A percentile compares a stretch with the other conserved stretches of the same genome.
These are phyloP conservation scores for Chamaecyparis obtusa DNA, from an alignment of 75 land plant genomes.

Conservation along the genomic window DNA sequence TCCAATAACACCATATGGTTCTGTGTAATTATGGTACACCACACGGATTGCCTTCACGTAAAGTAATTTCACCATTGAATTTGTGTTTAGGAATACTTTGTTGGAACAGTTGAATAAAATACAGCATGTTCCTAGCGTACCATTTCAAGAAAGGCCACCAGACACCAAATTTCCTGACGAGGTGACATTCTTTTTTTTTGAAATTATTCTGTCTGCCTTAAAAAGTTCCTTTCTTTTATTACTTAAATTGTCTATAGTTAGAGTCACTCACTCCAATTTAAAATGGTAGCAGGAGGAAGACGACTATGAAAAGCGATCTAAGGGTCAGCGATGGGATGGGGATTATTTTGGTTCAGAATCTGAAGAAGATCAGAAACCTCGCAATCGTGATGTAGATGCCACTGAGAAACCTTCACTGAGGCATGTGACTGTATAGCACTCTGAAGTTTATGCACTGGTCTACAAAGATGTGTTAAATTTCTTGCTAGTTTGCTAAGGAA, in stretches of 20 bases:
- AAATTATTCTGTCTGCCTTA: neutral
- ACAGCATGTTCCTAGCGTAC: constrained; percentile 75
- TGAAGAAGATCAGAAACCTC: constrained; percentile 50
- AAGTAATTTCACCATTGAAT: neutral
- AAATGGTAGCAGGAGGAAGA: constrained; percentile 46
- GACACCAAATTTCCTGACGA: constrained; percentile 50
- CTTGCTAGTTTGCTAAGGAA: neutral
- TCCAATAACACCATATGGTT: neutral
- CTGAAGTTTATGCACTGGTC: neutral
- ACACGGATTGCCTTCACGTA: neutral
- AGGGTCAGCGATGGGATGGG: constrained; percentile 58
- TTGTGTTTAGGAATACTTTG: constrained; percentile 39
- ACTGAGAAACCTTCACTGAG: constrained; percentile 6
- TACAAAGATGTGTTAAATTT: neutral
- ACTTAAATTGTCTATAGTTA: neutral
- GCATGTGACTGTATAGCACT: constrained; percentile 16
- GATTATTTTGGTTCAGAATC: constrained; percentile 54
- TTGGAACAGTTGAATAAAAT: constrained; percentile 66
- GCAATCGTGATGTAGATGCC: constrained; percentile 6
- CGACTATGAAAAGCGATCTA: constrained; percentile 48
- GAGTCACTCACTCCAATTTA: neutral
- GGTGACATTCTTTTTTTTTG: constrained; percentile 19
- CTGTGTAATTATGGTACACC: neutral
- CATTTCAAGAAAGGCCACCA: constrained; percentile 61
- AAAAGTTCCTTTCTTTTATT: neutral